These are phyloP conservation scores for Cunninghamia lanceolata DNA, from an alignment of 75 land plant species.

Conservation along the genomic window DNA sequence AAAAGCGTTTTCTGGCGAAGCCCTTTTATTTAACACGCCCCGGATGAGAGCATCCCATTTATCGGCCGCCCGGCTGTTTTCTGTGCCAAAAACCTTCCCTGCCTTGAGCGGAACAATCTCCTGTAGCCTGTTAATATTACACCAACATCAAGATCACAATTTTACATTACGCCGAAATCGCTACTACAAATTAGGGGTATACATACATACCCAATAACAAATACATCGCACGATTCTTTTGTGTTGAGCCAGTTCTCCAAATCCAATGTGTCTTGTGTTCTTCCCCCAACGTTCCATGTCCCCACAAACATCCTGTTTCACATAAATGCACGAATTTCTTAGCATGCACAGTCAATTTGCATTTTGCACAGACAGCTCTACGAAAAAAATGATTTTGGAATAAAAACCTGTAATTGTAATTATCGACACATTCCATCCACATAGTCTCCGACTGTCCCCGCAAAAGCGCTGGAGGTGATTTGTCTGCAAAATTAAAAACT, in stretches of 20 bases:
- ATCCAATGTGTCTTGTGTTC: conserved; percentile 33
- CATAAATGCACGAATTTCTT: background rate
- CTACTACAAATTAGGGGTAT: no score
- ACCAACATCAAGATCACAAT: background rate
- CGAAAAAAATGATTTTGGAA: background rate
- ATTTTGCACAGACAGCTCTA: background rate
- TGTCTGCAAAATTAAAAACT: background rate
- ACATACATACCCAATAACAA: conserved; percentile 57
- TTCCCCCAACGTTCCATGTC: conserved; percentile 84
- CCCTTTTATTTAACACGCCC: conserved; percentile 38
- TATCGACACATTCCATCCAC: background rate
- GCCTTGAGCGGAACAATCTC: conserved; percentile 87
- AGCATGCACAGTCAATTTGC: no score
- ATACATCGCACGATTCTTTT: conserved; percentile 33
- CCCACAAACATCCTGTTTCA: conserved; percentile 58
- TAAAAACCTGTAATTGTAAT: background rate
- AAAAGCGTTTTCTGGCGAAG: background rate
- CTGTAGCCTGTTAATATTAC: conserved; percentile 56
- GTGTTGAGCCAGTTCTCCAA: conserved; percentile 44
- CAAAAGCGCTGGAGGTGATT: background rate
- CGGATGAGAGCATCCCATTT: conserved; percentile 68
- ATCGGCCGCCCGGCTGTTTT: conserved; percentile 59
- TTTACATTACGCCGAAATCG: no score
- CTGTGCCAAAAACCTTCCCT: conserved; percentile 73
- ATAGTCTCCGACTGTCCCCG: background rate